These are phyloP conservation scores for Sporisorium scitamineum DNA, from an alignment of 1,284 basidiomycete genomes.

Conservation along the genomic window DNA sequence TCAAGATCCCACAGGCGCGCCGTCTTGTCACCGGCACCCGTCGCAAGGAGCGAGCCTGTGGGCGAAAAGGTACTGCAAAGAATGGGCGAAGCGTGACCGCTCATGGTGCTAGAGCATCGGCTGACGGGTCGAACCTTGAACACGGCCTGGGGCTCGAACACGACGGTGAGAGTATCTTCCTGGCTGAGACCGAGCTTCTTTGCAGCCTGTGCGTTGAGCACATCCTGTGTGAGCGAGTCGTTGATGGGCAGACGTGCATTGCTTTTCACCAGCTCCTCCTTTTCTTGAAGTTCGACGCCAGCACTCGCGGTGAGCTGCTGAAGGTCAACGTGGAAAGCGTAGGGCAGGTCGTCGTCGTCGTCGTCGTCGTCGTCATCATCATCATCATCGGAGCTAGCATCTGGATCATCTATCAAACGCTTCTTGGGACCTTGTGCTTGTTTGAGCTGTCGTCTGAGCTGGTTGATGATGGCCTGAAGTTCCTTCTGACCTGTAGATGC, in stretches of 20 bases:
- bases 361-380: slow-evolving; percentile 61
- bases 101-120: slow-evolving; percentile 89
- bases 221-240: slow-evolving; percentile 58
- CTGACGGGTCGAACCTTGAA: slow-evolving; percentile 94
- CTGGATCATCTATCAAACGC: slow-evolving; percentile 42
- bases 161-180: slow-evolving; percentile 66
- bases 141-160: slow-evolving; percentile 83
- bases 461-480: slow-evolving; percentile 63
- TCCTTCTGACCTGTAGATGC: slow-evolving; percentile 63
- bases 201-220: slow-evolving; percentile 54
- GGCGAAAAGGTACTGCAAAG: slow-evolving; percentile 95
- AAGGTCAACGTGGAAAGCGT: slow-evolving; percentile 65
- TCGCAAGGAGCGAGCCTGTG: slow-evolving; percentile 88
- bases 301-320: slow-evolving; percentile 36
- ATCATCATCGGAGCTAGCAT: slow-evolving; percentile 47
- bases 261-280: slow-evolving; percentile 42
- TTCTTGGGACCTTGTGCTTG: slow-evolving; percentile 36
- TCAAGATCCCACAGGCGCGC: slow-evolving; percentile 94
- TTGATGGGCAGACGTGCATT: slow-evolving; percentile 59
- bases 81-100: slow-evolving; percentile 87
- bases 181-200: slow-evolving; percentile 63
- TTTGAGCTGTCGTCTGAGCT: slow-evolving; percentile 57
- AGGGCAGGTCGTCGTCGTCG: slow-evolving; percentile 67
- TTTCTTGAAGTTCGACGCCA: slow-evolving; percentile 10
- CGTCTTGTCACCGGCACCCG: slow-evolving; percentile 93